Conservation (phyloP, 352 stramenopile genomes). For the Phytopythium helicoides region DNA sequence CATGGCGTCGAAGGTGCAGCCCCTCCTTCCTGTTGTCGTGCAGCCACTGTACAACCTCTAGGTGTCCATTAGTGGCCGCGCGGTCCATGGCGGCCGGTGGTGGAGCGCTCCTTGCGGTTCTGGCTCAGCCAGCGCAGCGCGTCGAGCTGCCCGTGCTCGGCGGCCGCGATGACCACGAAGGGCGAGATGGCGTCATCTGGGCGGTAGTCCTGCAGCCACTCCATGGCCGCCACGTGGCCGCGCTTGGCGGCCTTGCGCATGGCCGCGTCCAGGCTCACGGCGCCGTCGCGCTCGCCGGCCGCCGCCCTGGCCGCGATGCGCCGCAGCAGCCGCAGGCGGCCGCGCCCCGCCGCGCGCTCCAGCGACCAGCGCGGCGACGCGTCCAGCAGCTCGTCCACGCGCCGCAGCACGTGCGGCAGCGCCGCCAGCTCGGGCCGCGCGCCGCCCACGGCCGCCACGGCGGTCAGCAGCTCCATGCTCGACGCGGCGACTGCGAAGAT, state of each 20-base stretch:
- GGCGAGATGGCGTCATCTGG: conserved; percentile 28
- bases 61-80: conserved; percentile 34
- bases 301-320: conserved; percentile 24
- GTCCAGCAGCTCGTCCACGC: no score
- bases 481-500: no score
- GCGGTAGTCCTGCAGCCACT: conserved; percentile 28
- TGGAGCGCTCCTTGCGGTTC: conserved; percentile 21
- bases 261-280: conserved; percentile 32
- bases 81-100: conserved; percentile 35
- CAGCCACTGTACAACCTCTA: conserved; percentile 37
- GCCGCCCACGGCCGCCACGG: conserved; percentile 20
- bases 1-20: conserved; percentile 37
- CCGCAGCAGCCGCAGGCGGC: conserved; percentile 38
- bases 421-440: conserved; percentile 15
- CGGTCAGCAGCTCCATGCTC: conserved; percentile 4
- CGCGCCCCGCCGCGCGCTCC: conserved; percentile 26
- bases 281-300: conserved; percentile 5
- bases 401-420: conserved; percentile 37
- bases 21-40: conserved; percentile 30
- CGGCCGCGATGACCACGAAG: conserved; percentile 38
- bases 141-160: conserved; percentile 28
- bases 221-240: conserved; percentile 26
- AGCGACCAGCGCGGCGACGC: conserved; percentile 47
- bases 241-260: conserved; percentile 34
- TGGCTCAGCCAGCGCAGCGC: conserved; percentile 32